phyloP scores from a whole-genome alignment of 768 basidiomycete species.

The Dentipellis sp. region DNA sequence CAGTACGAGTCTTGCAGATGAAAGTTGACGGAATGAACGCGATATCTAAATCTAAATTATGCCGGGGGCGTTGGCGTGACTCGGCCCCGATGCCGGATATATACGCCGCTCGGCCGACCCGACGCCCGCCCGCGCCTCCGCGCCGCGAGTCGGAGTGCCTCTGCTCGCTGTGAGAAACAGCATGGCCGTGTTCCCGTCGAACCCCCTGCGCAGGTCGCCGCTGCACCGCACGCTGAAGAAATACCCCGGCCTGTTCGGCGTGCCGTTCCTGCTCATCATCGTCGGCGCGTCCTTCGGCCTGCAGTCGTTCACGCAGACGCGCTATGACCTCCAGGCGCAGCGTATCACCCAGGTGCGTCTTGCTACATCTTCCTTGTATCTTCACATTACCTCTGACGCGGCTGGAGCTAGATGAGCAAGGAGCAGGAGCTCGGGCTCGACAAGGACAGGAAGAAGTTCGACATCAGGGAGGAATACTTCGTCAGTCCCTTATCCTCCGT shows the following conservation, averaged over 20 bases:
- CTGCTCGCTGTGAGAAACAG: not conserved
- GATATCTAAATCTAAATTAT: not conserved
- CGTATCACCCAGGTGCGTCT: constrained; percentile 58
- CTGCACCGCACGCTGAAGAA: constrained; percentile 19
- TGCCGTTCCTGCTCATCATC: constrained; percentile 80
- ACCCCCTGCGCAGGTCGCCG: constrained; percentile 4
- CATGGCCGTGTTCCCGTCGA: constrained; percentile 12
- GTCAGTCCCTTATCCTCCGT: constrained; percentile 39
- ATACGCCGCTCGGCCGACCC: not conserved
- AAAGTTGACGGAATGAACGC: not conserved
- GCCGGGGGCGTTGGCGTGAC: not conserved
- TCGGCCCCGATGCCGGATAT: not conserved
- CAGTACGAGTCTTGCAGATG: too few species aligned
- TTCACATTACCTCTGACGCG: not conserved
- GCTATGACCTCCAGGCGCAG: constrained; percentile 83
- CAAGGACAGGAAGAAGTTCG: constrained; percentile 68
- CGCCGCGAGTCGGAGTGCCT: not conserved
- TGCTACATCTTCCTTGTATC: too few species aligned
- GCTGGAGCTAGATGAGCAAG: constrained; percentile 45
- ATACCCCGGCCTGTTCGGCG: constrained; percentile 69
- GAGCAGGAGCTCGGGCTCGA: constrained; percentile 73
- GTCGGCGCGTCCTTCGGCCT: constrained; percentile 83
- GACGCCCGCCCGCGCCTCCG: not conserved
- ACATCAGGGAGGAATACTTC: constrained; percentile 93
- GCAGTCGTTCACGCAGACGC: constrained; percentile 75